phyloP scores from a whole-genome alignment of 257 asterid species.

The Apocynum venetum region DNA sequence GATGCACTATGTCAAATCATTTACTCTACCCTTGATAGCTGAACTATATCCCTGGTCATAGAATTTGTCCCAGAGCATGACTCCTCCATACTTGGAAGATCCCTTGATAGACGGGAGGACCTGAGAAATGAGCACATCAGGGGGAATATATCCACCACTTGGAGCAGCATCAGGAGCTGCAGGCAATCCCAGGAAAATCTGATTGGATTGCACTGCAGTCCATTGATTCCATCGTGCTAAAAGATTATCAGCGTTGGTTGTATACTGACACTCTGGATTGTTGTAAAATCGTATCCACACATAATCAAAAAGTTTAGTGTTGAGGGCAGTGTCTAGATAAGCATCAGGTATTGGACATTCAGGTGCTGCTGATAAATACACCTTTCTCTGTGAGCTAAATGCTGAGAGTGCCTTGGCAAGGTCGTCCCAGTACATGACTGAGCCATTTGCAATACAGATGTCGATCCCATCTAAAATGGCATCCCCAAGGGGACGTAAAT shows the following conservation, averaged over 20 bases:
- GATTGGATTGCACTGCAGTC: conserved; percentile 21
- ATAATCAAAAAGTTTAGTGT: conserved; percentile 50
- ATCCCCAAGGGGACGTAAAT: conserved; percentile 38
- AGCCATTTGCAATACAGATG: conserved; percentile 38
- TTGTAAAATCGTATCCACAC: conserved; percentile 66
- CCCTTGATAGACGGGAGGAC: conserved; percentile 46
- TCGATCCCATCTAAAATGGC: conserved; percentile 53
- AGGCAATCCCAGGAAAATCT: conserved; percentile 57
- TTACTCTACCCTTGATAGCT: conserved; percentile 26
- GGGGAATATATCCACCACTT: conserved; percentile 33
- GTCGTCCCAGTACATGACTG: conserved; percentile 33
- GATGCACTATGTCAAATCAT: no score
- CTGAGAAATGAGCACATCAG: conserved; percentile 46
- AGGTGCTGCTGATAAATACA: conserved; percentile 52
- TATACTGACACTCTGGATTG: conserved; percentile 37
- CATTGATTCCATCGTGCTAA: conserved; percentile 40
- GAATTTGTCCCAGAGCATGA: conserved; percentile 58
- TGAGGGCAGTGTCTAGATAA: conserved; percentile 28
- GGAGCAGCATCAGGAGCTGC: conserved; percentile 41
- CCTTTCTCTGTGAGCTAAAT: conserved; percentile 27
- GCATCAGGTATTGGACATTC: conserved; percentile 52
- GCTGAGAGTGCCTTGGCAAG: conserved; percentile 24
- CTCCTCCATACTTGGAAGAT: conserved; percentile 52
- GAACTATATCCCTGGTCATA: conserved; percentile 44
- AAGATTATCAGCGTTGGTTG: conserved; percentile 21